These are phyloP conservation scores for Backusella tarrabulga DNA, from an alignment of 192 early-diverging fungal genomes.

Conservation along the genomic window DNA sequence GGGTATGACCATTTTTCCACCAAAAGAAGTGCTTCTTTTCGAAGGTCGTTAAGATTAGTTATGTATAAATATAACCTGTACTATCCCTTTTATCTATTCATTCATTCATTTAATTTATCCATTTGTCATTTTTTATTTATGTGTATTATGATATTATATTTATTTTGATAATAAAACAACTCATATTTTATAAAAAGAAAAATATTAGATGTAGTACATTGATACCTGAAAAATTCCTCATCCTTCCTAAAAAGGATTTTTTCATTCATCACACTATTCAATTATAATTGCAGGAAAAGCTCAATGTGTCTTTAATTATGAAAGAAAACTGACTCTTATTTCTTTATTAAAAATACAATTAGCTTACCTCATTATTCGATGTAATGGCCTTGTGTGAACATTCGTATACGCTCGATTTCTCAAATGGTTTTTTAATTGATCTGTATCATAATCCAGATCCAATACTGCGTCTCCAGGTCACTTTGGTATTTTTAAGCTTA, in stretches of 20 bases:
- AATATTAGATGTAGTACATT: not conserved
- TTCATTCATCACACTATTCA: not conserved
- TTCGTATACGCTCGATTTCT: too few species aligned
- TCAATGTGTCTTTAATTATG: too few species aligned
- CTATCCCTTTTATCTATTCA: not conserved
- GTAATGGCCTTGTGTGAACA: too few species aligned
- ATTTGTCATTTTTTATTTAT: not conserved
- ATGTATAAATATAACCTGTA: not conserved
- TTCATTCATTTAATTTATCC: not conserved
- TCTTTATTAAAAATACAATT: too few species aligned
- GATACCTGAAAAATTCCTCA: not conserved
- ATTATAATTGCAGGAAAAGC: too few species aligned
- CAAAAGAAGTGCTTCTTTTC: slow-evolving; percentile 11
- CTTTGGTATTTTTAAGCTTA: too few species aligned
- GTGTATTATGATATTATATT: not conserved
- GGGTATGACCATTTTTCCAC: slow-evolving; percentile 12
- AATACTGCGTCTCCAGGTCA: too few species aligned
- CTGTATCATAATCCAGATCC: too few species aligned
- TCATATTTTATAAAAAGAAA: not conserved
- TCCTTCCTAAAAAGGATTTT: not conserved
- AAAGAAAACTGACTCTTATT: too few species aligned
- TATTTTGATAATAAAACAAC: not conserved
- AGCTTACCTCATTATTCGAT: too few species aligned
- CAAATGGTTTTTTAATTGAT: too few species aligned
- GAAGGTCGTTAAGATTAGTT: not conserved